phyloP scores from a whole-genome alignment of 2,329 filamentous ascomycete species.

The Scedosporium minutisporum region DNA sequence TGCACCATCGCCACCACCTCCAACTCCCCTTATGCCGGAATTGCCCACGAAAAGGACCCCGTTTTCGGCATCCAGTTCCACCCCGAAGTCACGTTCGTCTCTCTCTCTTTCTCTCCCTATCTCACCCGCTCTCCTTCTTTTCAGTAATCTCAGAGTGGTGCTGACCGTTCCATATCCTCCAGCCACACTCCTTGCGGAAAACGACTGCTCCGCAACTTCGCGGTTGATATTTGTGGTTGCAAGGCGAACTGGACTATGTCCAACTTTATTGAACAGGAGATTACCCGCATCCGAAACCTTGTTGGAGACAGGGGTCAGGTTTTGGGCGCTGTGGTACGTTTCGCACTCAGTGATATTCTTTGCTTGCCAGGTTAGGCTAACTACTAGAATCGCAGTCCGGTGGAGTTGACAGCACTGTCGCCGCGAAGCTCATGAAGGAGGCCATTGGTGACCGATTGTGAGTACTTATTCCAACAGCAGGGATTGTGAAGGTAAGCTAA shows the following conservation, averaged over 20 bases:
- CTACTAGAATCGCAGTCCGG: constrained; percentile 33
- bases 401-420: constrained; percentile 85
- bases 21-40: constrained; percentile 73
- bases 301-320: constrained; percentile 79
- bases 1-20: constrained; percentile 61
- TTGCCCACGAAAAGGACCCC: constrained; percentile 59
- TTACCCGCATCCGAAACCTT: constrained; percentile 66
- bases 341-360: not conserved
- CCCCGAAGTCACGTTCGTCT: constrained; percentile 55
- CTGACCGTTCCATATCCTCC: not conserved
- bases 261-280: constrained; percentile 73
- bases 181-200: constrained; percentile 59
- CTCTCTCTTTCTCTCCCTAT: not conserved
- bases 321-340: constrained; percentile 26
- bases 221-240: constrained; percentile 70
- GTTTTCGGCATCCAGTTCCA: constrained; percentile 82
- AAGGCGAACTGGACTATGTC: constrained; percentile 75
- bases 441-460: constrained; percentile 73
- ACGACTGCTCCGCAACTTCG: constrained; percentile 72
- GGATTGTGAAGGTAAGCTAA: not conserved
- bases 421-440: constrained; percentile 73
- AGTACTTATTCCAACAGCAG: too few relatives aligned
- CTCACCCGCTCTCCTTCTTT: too few relatives aligned
- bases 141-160: too few relatives aligned
- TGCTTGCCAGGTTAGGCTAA: constrained; percentile 33